Conservation (phyloP, 2,329 filamentous ascomycete species). For the Aschersonia sp. region DNA sequence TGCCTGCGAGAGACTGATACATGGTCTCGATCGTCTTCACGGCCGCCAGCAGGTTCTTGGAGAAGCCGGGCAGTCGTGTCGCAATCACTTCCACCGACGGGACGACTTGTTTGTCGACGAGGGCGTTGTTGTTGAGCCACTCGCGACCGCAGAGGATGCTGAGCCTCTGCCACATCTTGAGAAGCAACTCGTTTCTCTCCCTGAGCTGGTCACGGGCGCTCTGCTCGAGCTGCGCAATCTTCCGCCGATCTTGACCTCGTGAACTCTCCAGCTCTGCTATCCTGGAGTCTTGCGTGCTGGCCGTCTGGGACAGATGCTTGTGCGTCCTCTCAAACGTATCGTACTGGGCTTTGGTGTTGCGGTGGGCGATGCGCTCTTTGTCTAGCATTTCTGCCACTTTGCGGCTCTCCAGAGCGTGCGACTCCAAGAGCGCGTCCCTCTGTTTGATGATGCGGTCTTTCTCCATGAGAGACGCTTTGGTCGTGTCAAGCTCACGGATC, state of each 20-base stretch:
- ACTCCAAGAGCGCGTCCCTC: constrained; percentile 78
- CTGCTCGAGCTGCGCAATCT: constrained; percentile 60
- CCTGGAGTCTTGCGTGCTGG: constrained; percentile 71
- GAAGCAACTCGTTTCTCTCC: constrained; percentile 78
- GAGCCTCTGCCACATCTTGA: constrained; percentile 81
- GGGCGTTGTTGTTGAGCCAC: constrained; percentile 79
- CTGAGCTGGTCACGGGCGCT: constrained; percentile 74
- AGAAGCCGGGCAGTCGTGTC: constrained; percentile 76
- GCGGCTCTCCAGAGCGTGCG: constrained; percentile 71
- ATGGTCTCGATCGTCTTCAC: constrained; percentile 78
- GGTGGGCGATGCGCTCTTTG: constrained; percentile 73
- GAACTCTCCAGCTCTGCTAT: constrained; percentile 77
- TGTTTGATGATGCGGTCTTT: constrained; percentile 85
- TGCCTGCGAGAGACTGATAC: constrained; percentile 61
- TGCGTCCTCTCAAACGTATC: constrained; percentile 82
- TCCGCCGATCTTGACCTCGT: constrained; percentile 63
- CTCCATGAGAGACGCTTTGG: constrained; percentile 67
- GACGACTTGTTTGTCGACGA: constrained; percentile 73
- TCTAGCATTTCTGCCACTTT: constrained; percentile 80
- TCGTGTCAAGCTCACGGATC: constrained; percentile 64
- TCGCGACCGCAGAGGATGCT: constrained; percentile 77
- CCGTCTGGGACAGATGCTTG: constrained; percentile 72
- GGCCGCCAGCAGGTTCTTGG: constrained; percentile 74
- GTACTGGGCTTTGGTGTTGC: constrained; percentile 75
- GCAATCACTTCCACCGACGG: constrained; percentile 77